phyloP scores from a whole-genome alignment of 768 basidiomycete genomes.

The Termitomyces sp. region DNA sequence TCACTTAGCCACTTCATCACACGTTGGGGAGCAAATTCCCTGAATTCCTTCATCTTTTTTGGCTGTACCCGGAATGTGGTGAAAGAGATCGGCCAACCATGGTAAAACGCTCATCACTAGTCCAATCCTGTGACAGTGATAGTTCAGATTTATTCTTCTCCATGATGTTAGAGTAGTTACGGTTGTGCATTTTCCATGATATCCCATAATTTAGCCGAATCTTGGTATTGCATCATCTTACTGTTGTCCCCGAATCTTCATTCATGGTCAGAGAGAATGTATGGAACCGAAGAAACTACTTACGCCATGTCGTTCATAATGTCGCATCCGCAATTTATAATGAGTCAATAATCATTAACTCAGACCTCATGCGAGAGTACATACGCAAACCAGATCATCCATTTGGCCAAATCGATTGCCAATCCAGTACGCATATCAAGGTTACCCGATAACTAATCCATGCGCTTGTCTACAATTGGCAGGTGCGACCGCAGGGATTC shows the following conservation, averaged over 20 bases:
- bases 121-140: neutral
- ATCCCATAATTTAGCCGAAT: neutral
- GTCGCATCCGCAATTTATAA: neutral
- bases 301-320: neutral
- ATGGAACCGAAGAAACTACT: neutral
- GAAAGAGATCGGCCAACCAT: neutral
- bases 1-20: neutral
- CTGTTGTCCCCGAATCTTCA: neutral
- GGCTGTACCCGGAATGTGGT: neutral
- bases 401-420: neutral
- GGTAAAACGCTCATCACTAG: neutral
- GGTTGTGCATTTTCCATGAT: neutral
- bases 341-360: neutral
- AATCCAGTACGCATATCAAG: neutral
- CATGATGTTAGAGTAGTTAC: neutral
- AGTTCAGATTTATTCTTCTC: too few species aligned
- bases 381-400: neutral
- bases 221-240: neutral
- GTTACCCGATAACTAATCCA: neutral
- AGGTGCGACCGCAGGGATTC: conserved; percentile 24
- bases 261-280: neutral
- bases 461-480: conserved; percentile 5
- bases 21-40: neutral
- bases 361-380: neutral
- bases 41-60: neutral